phyloP scores from a whole-genome alignment of 2,329 filamentous ascomycete species.

The Ceratocystiopsis sp. region DNA sequence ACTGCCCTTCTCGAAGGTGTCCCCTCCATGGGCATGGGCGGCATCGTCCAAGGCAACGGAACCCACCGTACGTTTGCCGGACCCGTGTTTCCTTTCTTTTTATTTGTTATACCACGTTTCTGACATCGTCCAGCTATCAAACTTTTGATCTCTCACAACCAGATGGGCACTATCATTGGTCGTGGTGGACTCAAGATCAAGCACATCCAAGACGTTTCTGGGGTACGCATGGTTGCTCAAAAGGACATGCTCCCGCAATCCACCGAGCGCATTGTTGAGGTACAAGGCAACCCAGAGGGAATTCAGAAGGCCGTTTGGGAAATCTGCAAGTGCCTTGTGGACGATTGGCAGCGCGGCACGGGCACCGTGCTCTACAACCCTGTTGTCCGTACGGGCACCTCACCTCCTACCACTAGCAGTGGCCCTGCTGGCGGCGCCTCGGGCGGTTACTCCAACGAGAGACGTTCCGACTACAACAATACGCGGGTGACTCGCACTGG shows the following conservation, averaged over 20 bases:
- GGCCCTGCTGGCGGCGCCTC: slow-evolving; percentile 21
- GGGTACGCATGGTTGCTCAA: slow-evolving; percentile 96
- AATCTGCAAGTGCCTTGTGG: slow-evolving; percentile 94
- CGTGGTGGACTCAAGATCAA: slow-evolving; percentile 96
- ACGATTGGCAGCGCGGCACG: slow-evolving; percentile 94
- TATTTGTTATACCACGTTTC: not conserved
- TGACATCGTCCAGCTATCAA: slow-evolving; percentile 55
- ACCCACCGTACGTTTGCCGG: slow-evolving; percentile 71
- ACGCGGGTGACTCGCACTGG: slow-evolving; percentile 83
- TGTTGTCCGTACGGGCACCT: slow-evolving; percentile 61
- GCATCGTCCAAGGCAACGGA: slow-evolving; percentile 68
- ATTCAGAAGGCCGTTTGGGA: slow-evolving; percentile 97
- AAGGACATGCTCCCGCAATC: slow-evolving; percentile 99
- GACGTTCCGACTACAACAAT: slow-evolving; percentile 38
- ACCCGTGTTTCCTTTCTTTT: not conserved
- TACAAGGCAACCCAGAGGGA: slow-evolving; percentile 85
- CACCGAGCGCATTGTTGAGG: slow-evolving; percentile 92
- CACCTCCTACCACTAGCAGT: slow-evolving; percentile 25
- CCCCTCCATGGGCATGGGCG: slow-evolving; percentile 90
- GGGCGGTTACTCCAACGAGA: slow-evolving; percentile 17
- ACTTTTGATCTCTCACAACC: slow-evolving; percentile 96
- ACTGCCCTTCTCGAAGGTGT: slow-evolving; percentile 84
- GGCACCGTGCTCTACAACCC: slow-evolving; percentile 97
- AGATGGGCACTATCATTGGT: slow-evolving; percentile 99
- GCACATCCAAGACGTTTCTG: slow-evolving; percentile 92